Conservation (phyloP, 176 grass and related monocot species). For the Puccinellia tenuiflora region DNA sequence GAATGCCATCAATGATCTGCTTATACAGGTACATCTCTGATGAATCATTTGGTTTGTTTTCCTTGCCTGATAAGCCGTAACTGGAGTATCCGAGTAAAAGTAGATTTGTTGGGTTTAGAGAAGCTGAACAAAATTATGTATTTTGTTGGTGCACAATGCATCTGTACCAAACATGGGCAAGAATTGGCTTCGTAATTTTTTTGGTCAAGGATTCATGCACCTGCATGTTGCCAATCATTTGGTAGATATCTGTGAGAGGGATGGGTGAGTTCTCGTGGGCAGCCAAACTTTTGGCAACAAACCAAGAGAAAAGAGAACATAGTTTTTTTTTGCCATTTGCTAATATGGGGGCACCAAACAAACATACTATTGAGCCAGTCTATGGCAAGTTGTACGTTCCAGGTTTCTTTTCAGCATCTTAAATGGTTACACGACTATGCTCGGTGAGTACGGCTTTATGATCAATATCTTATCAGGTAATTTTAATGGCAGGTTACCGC, state of each 20-base stretch:
- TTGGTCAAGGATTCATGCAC: neutral
- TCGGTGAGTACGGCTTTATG: neutral
- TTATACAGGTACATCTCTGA: slow-evolving; percentile 58
- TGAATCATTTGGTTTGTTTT: neutral
- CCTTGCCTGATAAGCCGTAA: neutral
- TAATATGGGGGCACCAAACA: neutral
- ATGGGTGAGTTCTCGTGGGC: no score
- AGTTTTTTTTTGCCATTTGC: neutral
- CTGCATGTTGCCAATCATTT: no score
- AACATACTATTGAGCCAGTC: neutral
- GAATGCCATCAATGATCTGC: slow-evolving; percentile 81
- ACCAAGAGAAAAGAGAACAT: no score
- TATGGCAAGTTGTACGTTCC: neutral
- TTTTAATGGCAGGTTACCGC: slow-evolving; percentile 69
- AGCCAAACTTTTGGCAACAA: no score
- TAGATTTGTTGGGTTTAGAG: neutral
- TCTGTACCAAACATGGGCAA: neutral
- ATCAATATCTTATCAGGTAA: slow-evolving; percentile 5
- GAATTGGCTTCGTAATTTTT: neutral
- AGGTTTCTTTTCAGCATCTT: neutral
- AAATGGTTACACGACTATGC: neutral
- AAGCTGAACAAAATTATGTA: neutral
- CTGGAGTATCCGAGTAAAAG: neutral
- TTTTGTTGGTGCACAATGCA: neutral
- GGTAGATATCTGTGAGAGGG: no score